Percentiles rank a stretch among this genome's conserved stretches.
Evolutionary conservation across 176 grass and related monocot genomes (phyloP).

Genomic region (Oryza meyeriana): DNA sequence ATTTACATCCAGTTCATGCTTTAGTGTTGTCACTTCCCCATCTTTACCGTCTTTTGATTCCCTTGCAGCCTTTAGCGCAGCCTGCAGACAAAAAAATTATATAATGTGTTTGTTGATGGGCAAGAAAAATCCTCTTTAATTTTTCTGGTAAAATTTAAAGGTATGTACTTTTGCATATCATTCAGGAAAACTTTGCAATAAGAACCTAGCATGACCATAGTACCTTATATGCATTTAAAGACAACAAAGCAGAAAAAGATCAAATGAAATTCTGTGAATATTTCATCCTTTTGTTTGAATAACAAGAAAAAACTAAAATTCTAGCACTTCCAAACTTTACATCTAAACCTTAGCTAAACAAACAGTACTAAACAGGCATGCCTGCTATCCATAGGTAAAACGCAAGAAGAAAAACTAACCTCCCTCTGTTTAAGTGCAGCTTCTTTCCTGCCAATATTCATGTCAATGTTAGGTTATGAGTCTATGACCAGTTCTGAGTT

Average conservation of each 20-base stretch:
- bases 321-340: not conserved
- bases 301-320: conserved; percentile 9
- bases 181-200: conserved; percentile 12
- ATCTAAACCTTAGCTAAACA: conserved; percentile 23
- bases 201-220: conserved; percentile 21
- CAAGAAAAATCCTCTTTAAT: not conserved
- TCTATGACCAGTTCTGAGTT: conserved; percentile 27
- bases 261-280: not conserved
- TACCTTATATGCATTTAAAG: not conserved
- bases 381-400: conserved; percentile 4
- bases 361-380: conserved; percentile 28
- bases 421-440: conserved; percentile 96
- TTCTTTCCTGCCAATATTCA: conserved; percentile 83
- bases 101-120: not conserved
- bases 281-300: conserved; percentile 3
- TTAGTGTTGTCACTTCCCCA: conserved; percentile 72
- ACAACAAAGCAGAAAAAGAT: not conserved
- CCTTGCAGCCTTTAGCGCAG: conserved; percentile 77
- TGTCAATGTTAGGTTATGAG: conserved; percentile 38
- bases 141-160: conserved; percentile 19
- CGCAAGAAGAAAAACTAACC: conserved; percentile 47
- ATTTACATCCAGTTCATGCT: conserved; percentile 80
- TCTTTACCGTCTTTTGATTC: conserved; percentile 87
- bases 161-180: conserved; percentile 1
- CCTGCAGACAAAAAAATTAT: conserved; percentile 41